Base-by-base conservation (phyloP, 192 early-diverging fungal species). In the Gonapodya sp. region DNA sequence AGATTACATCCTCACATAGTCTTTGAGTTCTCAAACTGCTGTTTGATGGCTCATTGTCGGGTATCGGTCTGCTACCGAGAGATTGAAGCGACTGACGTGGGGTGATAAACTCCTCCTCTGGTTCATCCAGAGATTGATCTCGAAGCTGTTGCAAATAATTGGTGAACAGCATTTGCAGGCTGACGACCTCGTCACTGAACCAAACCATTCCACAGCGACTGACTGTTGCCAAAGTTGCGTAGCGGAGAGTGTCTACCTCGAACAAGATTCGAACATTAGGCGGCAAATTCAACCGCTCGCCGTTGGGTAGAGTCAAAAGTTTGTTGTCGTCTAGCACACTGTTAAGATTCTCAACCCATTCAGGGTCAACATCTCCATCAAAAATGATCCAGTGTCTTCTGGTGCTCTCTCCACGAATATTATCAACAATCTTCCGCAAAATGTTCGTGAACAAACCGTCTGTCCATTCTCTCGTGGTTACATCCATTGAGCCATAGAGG, bases 171-270 rank as follows among this genome's bases (percentile, higher is more conserved):
- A 98, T 96, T 1, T 86, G 86, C 35, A 92, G 83, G 0, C 87
- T 91, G 73, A 98, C 93, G 0, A 97, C 93, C 82, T 95, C 94
- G 79, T 94, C 94, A 84, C 93, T 94, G 85, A 98, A 99, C 97
- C 97, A 99, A 64, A 99, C 96, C 98, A 99, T 99, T 84, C 98
- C 98, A 85, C 98, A 99, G 36, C 98, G 95, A 88, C 93, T 94
- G 36, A 99, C 96, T 0, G 98, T 99, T 72, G 98, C 98, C 32
- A 96, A 89, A 1, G 98, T 99, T 16, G 98, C 98, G 79, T 99
- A 97, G 79, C 94, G 93, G 79, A 99, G 87, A n/a, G 94, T 96
- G 81, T 99, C 97, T 31, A 99, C 98, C 86, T 99, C 98, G 83
- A 99, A 99, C 94, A 99, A 93, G 64, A 99, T 94, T 36, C 97